These are phyloP conservation scores for Candida quercuum DNA, from an alignment of 805 yeast species.

Conservation along the genomic window DNA sequence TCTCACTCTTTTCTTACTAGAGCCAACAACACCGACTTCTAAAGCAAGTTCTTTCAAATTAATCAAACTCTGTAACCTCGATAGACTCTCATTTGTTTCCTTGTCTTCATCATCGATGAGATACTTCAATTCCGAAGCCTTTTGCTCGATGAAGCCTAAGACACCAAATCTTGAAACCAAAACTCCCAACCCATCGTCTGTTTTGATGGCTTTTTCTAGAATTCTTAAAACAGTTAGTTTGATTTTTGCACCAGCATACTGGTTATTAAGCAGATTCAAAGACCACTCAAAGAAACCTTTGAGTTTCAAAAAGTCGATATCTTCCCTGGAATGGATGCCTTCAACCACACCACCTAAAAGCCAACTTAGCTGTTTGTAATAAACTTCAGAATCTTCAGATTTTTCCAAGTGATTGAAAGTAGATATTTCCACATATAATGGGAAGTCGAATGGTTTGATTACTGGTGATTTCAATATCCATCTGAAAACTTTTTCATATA, in stretches of 20 bases:
- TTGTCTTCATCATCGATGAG: conserved; percentile 4
- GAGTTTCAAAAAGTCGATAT: conserved; percentile 46
- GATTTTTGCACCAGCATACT: conserved; percentile 29
- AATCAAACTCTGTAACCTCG: conserved; percentile 27
- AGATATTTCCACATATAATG: conserved; percentile 31
- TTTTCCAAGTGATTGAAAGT: conserved; percentile 16
- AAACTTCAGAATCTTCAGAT: conserved; percentile 39
- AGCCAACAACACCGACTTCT: conserved; percentile 37
- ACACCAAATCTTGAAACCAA: conserved; percentile 55
- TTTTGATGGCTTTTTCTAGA: neutral
- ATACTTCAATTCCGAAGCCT: conserved; percentile 6
- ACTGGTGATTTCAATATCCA: conserved; percentile 50
- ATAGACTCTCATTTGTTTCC: conserved; percentile 5
- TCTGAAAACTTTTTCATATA: conserved; percentile 66
- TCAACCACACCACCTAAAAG: conserved; percentile 42
- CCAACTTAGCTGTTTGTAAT: conserved; percentile 64
- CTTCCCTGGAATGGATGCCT: conserved; percentile 44
- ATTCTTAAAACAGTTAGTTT: neutral
- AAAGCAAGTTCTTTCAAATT: conserved; percentile 41
- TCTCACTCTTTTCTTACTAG: conserved; percentile 46
- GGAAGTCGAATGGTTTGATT: conserved; percentile 36
- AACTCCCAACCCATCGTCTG: conserved; percentile 50
- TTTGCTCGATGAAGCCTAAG: conserved; percentile 33
- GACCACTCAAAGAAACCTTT: conserved; percentile 65
- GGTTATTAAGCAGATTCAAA: conserved; percentile 47